Base-by-base conservation (phyloP, 2,329 filamentous ascomycete species). In the Colletotrichum simmondsii region DNA sequence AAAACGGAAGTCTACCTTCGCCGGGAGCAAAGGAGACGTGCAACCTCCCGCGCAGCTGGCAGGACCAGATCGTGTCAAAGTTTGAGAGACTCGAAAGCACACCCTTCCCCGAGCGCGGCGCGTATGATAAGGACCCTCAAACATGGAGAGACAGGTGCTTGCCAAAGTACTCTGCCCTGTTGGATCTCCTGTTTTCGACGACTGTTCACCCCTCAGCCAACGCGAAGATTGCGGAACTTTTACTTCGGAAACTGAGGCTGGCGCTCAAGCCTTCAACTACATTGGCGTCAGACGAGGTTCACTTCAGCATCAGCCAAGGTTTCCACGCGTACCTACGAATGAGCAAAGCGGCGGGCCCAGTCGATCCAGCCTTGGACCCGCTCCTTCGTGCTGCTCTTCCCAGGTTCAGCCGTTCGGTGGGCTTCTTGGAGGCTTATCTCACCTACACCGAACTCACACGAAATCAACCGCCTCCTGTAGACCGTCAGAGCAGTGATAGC, bases 281-380 rank as follows among this genome's bases (percentile, higher is more conserved):
- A 12, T 82, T 91, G 64, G 86, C 87, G 2, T 90, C 89, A 3
- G 88, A 92, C 74, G 89, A 92, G 78, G 89, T 91, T n/a, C 87
- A 90, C 46, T 95, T 97, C 75, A 93, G 94, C 62, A 87, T 92
- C 70, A 93, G 93, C 11, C 91, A 92, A 75, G 94, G 93, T 0
- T 94, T 97, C 78, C 90, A 90, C 71, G 90, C 92, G 5, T 94
- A 95, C 76, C 86, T 94, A 30, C 87, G 89, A 61, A 91, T 94
- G 87, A 90, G 88, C 65, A 88, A 87, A 73, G 86, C 87, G 4
- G 85, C 89, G n/a, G 88, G 86, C 1, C 85, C 88, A 14, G 81
- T 92, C 6, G 91, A 94, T 72, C 78, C 84, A 24, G 85, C 86
- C 8, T 83, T 96, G n/a, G 91, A 91, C 78, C 90, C 91, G 2